Conservation (phyloP, 2,329 filamentous ascomycete genomes). For the Paraconiothyrium brasiliense region DNA sequence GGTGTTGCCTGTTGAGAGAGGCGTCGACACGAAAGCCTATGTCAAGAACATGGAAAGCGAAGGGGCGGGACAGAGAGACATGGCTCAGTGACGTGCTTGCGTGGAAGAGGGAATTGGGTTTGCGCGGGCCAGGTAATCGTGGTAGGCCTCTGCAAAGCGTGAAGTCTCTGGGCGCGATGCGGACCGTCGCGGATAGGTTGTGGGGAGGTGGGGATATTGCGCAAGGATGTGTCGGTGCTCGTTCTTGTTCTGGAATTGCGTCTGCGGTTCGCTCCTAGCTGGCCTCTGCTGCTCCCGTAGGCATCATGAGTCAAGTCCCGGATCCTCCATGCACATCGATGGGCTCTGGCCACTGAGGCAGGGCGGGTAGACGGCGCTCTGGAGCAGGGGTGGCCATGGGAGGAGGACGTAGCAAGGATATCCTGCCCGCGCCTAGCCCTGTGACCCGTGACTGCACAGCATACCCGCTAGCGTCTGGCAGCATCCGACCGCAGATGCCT, state of each 20-base stretch:
- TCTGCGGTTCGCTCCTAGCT: neutral
- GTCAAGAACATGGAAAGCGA: neutral
- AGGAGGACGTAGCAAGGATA: neutral
- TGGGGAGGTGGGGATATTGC: neutral
- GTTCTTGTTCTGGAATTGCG: neutral
- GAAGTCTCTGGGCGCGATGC: neutral
- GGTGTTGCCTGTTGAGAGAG: constrained; percentile 51
- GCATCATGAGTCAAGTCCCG: neutral
- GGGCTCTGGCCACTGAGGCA: neutral
- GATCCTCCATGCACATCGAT: neutral
- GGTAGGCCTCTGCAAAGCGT: neutral
- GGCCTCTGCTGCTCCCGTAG: neutral
- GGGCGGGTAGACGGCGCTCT: neutral
- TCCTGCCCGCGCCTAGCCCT: neutral
- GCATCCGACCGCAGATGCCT: neutral
- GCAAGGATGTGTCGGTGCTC: neutral
- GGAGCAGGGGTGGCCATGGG: neutral
- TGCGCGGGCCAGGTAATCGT: neutral
- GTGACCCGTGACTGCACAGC: neutral
- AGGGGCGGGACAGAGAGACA: neutral
- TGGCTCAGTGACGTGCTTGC: neutral
- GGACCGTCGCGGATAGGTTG: neutral
- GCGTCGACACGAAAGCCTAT: constrained; percentile 30
- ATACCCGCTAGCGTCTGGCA: neutral
- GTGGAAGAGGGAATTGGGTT: neutral